Evolutionary conservation across 2,329 filamentous ascomycete genomes (phyloP).

Genomic region (Sporothrix pallida): DNA sequence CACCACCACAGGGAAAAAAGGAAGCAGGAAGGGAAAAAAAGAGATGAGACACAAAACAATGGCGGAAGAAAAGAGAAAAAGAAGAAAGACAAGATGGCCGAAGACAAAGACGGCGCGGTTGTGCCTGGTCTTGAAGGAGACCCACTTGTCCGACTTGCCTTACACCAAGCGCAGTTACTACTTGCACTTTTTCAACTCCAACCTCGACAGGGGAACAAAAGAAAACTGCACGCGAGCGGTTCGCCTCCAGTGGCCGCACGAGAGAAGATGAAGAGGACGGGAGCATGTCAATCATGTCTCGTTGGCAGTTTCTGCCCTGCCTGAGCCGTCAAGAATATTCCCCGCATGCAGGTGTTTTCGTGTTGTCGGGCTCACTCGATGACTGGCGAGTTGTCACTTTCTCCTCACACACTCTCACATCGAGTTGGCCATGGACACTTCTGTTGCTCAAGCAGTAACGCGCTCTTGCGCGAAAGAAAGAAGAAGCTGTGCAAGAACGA

Average conservation of each 20-base stretch:
- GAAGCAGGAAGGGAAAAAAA: not conserved
- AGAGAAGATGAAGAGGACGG: not conserved
- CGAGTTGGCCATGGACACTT: not conserved
- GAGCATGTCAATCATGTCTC: not conserved
- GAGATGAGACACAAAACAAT: conserved; percentile 4
- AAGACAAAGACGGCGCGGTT: not conserved
- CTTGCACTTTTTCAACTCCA: not conserved
- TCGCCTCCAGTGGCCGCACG: not conserved
- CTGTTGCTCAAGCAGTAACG: not conserved
- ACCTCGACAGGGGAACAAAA: not conserved
- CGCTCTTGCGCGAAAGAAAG: not conserved
- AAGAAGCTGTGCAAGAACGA: not conserved
- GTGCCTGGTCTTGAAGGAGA: not conserved
- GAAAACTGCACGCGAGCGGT: conserved; percentile 7
- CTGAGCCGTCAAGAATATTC: not conserved
- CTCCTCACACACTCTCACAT: not conserved
- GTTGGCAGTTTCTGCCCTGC: not conserved
- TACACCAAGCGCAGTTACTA: conserved; percentile 10
- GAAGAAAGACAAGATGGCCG: not conserved
- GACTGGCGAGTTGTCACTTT: not conserved
- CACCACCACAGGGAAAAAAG: not conserved
- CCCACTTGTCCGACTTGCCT: not conserved
- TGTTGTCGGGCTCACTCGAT: too few relatives aligned
- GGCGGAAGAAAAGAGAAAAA: not conserved
- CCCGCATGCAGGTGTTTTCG: not conserved